Percentiles rank a stretch among this genome's conserved stretches.
Evolutionary conservation across 78 protist species (phyloP).

Genomic region (Salpingoeca rosetta): DNA sequence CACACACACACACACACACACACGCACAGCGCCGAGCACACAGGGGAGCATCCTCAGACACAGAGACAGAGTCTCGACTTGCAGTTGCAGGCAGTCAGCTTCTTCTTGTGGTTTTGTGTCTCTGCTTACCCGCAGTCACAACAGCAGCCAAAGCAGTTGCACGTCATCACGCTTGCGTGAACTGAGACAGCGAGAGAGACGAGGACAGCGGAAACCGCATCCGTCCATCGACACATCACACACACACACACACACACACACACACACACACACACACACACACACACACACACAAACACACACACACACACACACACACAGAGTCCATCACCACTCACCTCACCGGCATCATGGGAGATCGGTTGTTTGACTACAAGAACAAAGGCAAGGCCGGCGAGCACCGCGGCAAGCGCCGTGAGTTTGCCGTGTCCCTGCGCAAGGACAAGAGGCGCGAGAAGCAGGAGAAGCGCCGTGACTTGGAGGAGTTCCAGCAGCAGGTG

Average conservation of each 20-base stretch:
- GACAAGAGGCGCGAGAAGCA: background rate
- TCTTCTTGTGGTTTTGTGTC: no score
- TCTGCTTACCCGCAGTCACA: no score
- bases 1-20: no score
- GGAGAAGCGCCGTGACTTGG: background rate
- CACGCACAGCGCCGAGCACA: no score
- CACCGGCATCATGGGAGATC: background rate
- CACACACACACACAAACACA: background rate
- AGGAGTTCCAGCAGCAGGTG: background rate
- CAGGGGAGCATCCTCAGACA: no score
- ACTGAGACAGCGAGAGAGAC: constrained; percentile 7
- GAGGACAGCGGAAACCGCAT: background rate
- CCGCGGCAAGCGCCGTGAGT: background rate
- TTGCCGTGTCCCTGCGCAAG: background rate
- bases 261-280: background rate
- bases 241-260: background rate
- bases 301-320: background rate
- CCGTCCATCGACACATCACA: background rate
- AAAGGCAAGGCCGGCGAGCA: background rate
- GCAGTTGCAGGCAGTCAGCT: no score
- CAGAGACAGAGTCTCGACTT: no score
- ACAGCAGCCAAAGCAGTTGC: no score
- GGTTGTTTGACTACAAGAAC: background rate
- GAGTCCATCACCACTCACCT: background rate
- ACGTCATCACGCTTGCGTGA: no score